A percentile compares a stretch with the other conserved stretches of the same genome.
These are phyloP conservation scores for Ceratocystis destructans DNA, from an alignment of 2,329 filamentous ascomycete species.

Conservation along the genomic window DNA sequence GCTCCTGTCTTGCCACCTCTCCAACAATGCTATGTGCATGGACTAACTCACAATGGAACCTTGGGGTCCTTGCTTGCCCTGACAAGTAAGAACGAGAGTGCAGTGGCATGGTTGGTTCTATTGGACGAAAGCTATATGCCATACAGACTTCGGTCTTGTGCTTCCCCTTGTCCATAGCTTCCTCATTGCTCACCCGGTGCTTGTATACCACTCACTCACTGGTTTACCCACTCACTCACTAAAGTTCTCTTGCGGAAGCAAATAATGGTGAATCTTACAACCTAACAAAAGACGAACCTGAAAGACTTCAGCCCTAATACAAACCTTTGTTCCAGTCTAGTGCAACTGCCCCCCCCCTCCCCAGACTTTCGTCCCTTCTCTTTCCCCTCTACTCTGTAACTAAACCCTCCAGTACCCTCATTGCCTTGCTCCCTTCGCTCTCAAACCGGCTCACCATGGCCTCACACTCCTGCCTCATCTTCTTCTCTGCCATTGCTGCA, in stretches of 20 bases:
- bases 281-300: neutral
- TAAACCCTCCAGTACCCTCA: conserved; percentile 63
- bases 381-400: conserved; percentile 34
- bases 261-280: neutral
- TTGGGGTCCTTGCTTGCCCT: no score
- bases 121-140: no score
- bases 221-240: neutral
- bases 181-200: no score
- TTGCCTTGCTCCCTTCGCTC: conserved; percentile 62
- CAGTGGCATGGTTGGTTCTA: no score
- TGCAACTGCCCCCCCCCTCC: neutral
- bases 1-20: no score
- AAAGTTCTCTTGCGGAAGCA: neutral
- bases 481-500: conserved; percentile 65
- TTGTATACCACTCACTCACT: neutral
- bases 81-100: no score
- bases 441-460: conserved; percentile 71
- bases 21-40: no score
- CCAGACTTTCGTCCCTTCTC: neutral
- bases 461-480: conserved; percentile 69
- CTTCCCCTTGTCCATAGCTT: no score
- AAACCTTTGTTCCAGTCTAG: neutral
- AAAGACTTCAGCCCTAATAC: neutral
- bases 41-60: no score
- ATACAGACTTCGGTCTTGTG: no score